Conservation (phyloP, 164 flowering plant species). For the Berberis vulgaris region DNA sequence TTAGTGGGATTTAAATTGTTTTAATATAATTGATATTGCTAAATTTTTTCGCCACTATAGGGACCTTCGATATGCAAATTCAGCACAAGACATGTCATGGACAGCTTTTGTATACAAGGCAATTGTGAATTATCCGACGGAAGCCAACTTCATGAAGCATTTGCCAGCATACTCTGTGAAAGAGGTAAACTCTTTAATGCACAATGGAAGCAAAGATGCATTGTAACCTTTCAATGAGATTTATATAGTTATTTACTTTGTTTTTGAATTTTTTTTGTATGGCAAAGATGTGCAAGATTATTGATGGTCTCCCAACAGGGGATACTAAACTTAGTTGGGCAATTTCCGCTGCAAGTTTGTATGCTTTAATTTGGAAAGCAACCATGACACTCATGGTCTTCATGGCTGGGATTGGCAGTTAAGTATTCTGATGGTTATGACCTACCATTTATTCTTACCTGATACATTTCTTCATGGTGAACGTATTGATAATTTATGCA, state of each 20-base stretch:
- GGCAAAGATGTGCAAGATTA: too few species aligned
- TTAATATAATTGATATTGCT: too few species aligned
- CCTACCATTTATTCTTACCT: not conserved
- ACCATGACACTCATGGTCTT: constrained; percentile 40
- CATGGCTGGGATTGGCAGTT: constrained; percentile 30
- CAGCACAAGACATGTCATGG: constrained; percentile 40
- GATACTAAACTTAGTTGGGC: constrained; percentile 6
- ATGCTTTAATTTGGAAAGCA: constrained; percentile 46
- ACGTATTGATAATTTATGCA: too few species aligned
- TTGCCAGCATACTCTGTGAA: too few species aligned
- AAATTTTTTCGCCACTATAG: too few species aligned
- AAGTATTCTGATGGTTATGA: constrained; percentile 35
- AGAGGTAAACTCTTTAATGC: too few species aligned
- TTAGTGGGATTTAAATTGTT: too few species aligned
- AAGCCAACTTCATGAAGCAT: not conserved
- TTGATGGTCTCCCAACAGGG: too few species aligned
- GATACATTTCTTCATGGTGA: too few species aligned
- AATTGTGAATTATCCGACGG: constrained; percentile 34
- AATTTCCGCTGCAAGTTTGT: constrained; percentile 52
- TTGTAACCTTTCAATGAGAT: not conserved
- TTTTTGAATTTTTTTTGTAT: too few species aligned
- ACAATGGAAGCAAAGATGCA: too few species aligned
- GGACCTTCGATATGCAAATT: not conserved
- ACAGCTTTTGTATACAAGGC: constrained; percentile 24
- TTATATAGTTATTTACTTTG: too few species aligned